A percentile compares a stretch with the other conserved stretches of the same genome.
Evolutionary conservation across 2,329 filamentous ascomycete genomes (phyloP).

Genomic region (Pseudogymnoascus sp.): DNA sequence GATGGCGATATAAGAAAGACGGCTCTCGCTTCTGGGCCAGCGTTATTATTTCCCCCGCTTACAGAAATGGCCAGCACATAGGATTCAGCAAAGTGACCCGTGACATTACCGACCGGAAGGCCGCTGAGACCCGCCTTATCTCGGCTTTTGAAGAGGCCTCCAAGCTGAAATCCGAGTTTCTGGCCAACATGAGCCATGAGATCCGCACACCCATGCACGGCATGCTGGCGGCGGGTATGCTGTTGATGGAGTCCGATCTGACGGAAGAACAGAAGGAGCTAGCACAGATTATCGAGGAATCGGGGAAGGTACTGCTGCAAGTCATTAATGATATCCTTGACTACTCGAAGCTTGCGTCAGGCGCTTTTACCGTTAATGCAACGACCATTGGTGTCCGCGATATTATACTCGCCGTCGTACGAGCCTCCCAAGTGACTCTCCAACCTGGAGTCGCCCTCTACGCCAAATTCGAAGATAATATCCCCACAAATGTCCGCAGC

Average conservation of each 20-base stretch:
- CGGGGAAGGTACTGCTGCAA: slow-evolving; percentile 90
- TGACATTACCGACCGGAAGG: slow-evolving; percentile 49
- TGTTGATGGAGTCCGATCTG: slow-evolving; percentile 89
- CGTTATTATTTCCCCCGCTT: slow-evolving; percentile 51
- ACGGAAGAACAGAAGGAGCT: slow-evolving; percentile 96
- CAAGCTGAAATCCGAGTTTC: slow-evolving; percentile 96
- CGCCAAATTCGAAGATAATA: slow-evolving; percentile 86
- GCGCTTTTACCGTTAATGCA: slow-evolving; percentile 96
- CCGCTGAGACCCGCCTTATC: slow-evolving; percentile 47
- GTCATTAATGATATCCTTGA: slow-evolving; percentile 85
- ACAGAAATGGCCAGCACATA: slow-evolving; percentile 43
- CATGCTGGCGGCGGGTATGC: slow-evolving; percentile 95
- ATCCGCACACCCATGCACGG: slow-evolving; percentile 93
- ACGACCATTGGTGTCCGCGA: slow-evolving; percentile 92
- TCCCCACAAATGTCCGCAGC: slow-evolving; percentile 90
- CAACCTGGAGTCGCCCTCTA: slow-evolving; percentile 60
- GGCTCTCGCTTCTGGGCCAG: slow-evolving; percentile 55
- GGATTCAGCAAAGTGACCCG: slow-evolving; percentile 54
- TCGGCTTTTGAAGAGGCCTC: slow-evolving; percentile 67
- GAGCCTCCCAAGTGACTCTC: too few relatives aligned
- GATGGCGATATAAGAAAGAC: slow-evolving; percentile 52
- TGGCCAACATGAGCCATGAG: slow-evolving; percentile 98
- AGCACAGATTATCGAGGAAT: slow-evolving; percentile 95
- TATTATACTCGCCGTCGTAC: slow-evolving; percentile 75
- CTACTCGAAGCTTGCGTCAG: slow-evolving; percentile 80